A percentile compares a stretch with the other conserved stretches of the same genome.
phyloP scores from a whole-genome alignment of 2,329 filamentous ascomycete species.

The Sporothrix mexicana region DNA sequence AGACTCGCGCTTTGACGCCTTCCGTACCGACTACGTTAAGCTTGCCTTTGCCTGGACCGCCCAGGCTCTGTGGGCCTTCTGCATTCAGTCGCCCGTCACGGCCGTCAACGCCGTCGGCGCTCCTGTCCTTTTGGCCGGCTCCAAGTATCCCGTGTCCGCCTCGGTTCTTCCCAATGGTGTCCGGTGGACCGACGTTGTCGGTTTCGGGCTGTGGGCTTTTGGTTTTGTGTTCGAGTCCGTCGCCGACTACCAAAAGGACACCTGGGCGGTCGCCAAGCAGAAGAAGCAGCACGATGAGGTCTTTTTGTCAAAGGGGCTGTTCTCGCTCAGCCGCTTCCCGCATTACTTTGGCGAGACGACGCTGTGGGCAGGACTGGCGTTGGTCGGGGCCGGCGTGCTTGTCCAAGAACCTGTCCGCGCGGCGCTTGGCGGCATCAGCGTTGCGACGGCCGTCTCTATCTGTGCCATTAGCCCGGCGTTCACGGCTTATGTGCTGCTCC shows the following conservation, averaged over 20 bases:
- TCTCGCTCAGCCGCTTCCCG: slow-evolving; percentile 64
- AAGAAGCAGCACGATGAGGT: slow-evolving; percentile 70
- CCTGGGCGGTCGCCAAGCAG: slow-evolving; percentile 66
- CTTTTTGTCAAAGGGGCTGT: slow-evolving; percentile 68
- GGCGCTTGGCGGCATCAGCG: slow-evolving; percentile 53
- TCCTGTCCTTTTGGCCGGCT: not conserved
- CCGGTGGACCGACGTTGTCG: slow-evolving; percentile 47
- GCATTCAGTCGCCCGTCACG: slow-evolving; percentile 70
- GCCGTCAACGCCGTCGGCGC: slow-evolving; percentile 62
- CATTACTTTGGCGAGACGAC: slow-evolving; percentile 77
- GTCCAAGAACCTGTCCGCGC: slow-evolving; percentile 59
- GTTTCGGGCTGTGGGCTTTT: slow-evolving; percentile 59
- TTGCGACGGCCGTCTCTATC: slow-evolving; percentile 48
- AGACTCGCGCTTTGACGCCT: slow-evolving; percentile 58
- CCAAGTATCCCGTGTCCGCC: slow-evolving; percentile 42
- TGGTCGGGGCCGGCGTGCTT: slow-evolving; percentile 62
- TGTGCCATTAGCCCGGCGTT: slow-evolving; percentile 68
- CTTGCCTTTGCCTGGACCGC: slow-evolving; percentile 52
- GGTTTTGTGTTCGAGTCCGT: slow-evolving; percentile 66
- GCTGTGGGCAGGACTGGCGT: slow-evolving; percentile 71
- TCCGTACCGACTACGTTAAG: slow-evolving; percentile 46
- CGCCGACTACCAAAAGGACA: slow-evolving; percentile 68
- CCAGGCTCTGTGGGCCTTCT: slow-evolving; percentile 70
- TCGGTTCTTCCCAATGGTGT: slow-evolving; percentile 52
- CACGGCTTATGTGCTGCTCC: slow-evolving; percentile 65